Base-by-base conservation (phyloP, 169 alveolate genomes). In the Plasmodium billcollinsi region DNA sequence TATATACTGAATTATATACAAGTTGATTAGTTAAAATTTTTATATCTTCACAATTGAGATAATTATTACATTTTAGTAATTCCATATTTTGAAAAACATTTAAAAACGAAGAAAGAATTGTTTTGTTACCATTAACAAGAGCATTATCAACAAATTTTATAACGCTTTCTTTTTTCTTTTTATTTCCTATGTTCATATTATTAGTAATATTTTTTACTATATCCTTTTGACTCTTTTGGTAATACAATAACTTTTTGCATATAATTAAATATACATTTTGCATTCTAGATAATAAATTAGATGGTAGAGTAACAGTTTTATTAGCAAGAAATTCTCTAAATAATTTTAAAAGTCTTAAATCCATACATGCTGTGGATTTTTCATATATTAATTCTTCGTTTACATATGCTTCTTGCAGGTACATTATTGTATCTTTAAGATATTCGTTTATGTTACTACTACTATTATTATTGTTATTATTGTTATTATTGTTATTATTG, bases 291-390 rank as follows among this genome's bases (percentile, higher is more conserved):
- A 73, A 83, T 49, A 58, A 49, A 45, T 56, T 15, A 11, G 85
- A 15, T 3, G 91, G 91, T 18, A 69, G 12, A 4, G 72, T 54
- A 21, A 56, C 91, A 14, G 83, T 52, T 67, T 83, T 83, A 49
- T 67, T 83, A 6, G 85, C 74, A 39, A 83, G 14, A n/a, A 83
- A 69, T 39, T 83, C 91, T 83, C 83, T 83, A 29, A 83, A 69
- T 49, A 83, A 63, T 39, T 58, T 69, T 29, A 83, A 83, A 67
- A 83, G 54, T 69, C 91, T 69, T 62, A 69, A 69, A 21, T 83
- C 91, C 14, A 83, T 72, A 2, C 74, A 24, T 2, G 91, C 73
- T 56, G 73, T 52, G 21, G 74, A 52, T 39, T 73, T 33, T 20
- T 69, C 70, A 58, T 62, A 83, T 43, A 83, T 14, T 26, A 83